Percentiles rank a stretch among this genome's conserved stretches.
Evolutionary conservation across 202 grass and related monocot genomes (phyloP).

Genomic region (Saccharum hybrid): DNA sequence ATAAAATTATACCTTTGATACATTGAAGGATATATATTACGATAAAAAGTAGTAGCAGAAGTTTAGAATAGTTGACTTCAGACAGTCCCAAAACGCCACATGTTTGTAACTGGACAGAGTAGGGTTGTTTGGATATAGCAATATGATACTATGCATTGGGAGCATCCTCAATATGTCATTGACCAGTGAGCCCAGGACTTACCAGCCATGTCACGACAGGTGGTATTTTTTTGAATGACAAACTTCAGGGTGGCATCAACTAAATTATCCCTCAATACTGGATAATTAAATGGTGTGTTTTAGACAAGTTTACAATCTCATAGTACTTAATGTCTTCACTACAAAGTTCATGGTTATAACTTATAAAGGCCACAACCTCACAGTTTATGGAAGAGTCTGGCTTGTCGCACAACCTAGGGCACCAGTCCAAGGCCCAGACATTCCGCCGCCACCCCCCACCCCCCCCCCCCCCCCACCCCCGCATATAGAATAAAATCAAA

Average conservation of each 20-base stretch:
- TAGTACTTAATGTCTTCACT: neutral
- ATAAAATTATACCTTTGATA: neutral
- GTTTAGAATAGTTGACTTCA: neutral
- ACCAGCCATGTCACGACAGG: neutral
- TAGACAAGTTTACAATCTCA: slow-evolving; percentile 5
- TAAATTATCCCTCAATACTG: slow-evolving; percentile 23
- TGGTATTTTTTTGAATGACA: slow-evolving; percentile 10
- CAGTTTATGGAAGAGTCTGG: slow-evolving; percentile 59
- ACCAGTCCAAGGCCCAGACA: slow-evolving; percentile 97
- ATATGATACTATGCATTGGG: neutral
- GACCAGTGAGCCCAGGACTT: neutral
- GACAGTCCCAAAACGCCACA: neutral
- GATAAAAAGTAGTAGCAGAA: neutral
- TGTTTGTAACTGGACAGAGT: too few relatives aligned
- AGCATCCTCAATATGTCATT: neutral
- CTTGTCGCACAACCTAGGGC: slow-evolving; percentile 60
- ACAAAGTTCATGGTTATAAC: slow-evolving; percentile 30
- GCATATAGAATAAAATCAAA: slow-evolving; percentile 79
- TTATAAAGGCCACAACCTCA: slow-evolving; percentile 63
- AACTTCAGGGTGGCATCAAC: slow-evolving; percentile 31
- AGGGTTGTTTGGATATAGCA: neutral
- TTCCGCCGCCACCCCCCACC: too few relatives aligned
- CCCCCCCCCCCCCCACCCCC: too few relatives aligned
- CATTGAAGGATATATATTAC: neutral
- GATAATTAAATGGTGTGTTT: neutral